Conservation (phyloP, 1,284 basidiomycete species). For the Rhodofomes roseus region DNA sequence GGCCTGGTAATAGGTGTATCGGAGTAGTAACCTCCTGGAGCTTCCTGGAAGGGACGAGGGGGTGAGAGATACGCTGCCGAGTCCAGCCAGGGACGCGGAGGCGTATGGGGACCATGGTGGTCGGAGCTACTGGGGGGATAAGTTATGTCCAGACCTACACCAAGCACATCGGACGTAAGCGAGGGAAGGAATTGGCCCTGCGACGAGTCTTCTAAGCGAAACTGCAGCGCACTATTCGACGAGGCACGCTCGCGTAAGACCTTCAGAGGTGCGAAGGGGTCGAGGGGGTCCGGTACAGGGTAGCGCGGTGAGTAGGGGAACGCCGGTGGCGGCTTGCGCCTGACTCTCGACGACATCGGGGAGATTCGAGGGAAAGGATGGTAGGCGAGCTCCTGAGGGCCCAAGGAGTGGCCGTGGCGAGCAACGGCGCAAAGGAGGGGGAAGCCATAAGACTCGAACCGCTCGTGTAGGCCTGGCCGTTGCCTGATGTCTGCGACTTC, state of each 20-base stretch:
- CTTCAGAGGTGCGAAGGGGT: conserved; percentile 54
- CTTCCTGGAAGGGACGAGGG: background rate
- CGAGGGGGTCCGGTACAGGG: conserved; percentile 47
- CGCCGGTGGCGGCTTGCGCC: conserved; percentile 45
- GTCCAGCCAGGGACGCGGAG: conserved; percentile 15
- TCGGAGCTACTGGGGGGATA: conserved; percentile 7
- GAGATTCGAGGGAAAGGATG: background rate
- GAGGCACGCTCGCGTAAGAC: conserved; percentile 38
- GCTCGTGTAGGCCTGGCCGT: conserved; percentile 9
- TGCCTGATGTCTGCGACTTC: background rate
- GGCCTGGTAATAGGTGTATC: conserved; percentile 17
- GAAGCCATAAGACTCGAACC: conserved; percentile 4
- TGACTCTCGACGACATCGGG: conserved; percentile 29
- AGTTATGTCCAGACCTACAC: conserved; percentile 2
- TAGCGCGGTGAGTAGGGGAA: conserved; percentile 42
- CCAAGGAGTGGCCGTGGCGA: background rate
- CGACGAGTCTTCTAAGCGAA: conserved; percentile 13
- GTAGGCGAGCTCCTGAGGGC: background rate
- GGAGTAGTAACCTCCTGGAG: conserved; percentile 20
- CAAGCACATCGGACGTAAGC: background rate
- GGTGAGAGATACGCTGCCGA: conserved; percentile 5
- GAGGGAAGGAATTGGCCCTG: conserved; percentile 3
- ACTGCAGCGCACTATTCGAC: conserved; percentile 24
- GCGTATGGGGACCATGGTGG: background rate
- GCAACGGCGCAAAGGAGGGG: background rate